A percentile compares a stretch with the other conserved stretches of the same genome.
These are phyloP conservation scores for Pythium aristosporum DNA, from an alignment of 352 stramenopile genomes.

Conservation along the genomic window DNA sequence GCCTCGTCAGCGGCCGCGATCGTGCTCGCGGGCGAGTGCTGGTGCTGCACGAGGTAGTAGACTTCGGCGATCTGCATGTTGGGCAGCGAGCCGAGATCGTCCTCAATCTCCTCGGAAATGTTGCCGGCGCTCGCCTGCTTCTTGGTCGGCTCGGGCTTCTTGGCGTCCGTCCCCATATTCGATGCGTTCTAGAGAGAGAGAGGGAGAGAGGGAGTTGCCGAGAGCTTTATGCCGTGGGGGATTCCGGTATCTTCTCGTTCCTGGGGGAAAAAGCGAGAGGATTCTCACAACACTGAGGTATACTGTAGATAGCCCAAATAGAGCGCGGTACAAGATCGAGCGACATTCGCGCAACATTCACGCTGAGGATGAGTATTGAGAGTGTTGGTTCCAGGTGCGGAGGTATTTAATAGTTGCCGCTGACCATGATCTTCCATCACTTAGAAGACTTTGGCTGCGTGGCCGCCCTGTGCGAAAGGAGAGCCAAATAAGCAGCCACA, in stretches of 20 bases:
- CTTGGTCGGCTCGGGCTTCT: conserved; percentile 26
- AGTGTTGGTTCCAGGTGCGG: not conserved
- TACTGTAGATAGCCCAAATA: not conserved
- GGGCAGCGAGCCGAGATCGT: conserved; percentile 71
- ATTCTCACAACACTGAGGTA: not conserved
- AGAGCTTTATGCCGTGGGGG: not conserved
- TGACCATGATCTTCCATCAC: too few relatives aligned
- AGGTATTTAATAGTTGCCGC: not conserved
- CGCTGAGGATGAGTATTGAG: too few relatives aligned
- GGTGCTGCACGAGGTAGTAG: conserved; percentile 79
- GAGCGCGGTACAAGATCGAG: not conserved
- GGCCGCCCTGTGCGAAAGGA: not conserved
- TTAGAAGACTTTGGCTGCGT: too few relatives aligned
- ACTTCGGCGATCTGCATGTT: conserved; percentile 77
- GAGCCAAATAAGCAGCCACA: not conserved
- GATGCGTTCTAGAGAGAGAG: not conserved
- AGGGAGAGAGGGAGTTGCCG: too few relatives aligned
- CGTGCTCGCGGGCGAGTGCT: conserved; percentile 41
- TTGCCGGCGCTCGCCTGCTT: conserved; percentile 80
- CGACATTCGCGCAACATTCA: conserved; percentile 6
- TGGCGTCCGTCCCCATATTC: conserved; percentile 24
- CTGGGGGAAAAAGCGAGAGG: not conserved
- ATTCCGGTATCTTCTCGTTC: conserved; percentile 5
- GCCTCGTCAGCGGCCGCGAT: conserved; percentile 35
- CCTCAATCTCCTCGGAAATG: conserved; percentile 87